Conservation (phyloP, 1,139 yeast genomes). For the Eremothecium cymbalariae region DNA sequence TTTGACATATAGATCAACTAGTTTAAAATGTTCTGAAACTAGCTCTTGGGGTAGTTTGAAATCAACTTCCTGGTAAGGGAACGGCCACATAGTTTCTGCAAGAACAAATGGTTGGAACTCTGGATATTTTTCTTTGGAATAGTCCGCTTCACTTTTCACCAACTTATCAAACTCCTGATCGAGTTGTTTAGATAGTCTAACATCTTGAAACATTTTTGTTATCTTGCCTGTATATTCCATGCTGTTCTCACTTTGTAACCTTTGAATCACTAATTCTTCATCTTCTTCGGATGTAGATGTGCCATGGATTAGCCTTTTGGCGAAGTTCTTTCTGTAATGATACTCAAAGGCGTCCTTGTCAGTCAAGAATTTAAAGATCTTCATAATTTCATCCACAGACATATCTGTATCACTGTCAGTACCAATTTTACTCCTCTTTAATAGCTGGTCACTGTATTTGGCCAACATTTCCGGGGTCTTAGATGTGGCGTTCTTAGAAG, state of each 20-base stretch:
- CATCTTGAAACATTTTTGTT: constrained; percentile 94
- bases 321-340: constrained; percentile 80
- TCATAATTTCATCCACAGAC: constrained; percentile 76
- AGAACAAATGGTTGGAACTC: constrained; percentile 71
- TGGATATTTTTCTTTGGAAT: constrained; percentile 37
- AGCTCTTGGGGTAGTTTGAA: constrained; percentile 60
- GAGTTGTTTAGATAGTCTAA: constrained; percentile 76
- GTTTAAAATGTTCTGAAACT: constrained; percentile 53
- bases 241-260: constrained; percentile 84
- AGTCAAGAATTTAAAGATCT: constrained; percentile 76
- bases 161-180: constrained; percentile 56
- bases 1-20: constrained; percentile 58
- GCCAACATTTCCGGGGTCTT: constrained; percentile 89
- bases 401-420: constrained; percentile 58
- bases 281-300: constrained; percentile 76
- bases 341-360: constrained; percentile 95
- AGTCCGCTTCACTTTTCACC: constrained; percentile 33
- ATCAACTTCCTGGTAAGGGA: constrained; percentile 37
- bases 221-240: constrained; percentile 89
- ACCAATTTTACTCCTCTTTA: constrained; percentile 61
- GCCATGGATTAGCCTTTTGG: constrained; percentile 80
- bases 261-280: constrained; percentile 79
- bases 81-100: constrained; percentile 91
- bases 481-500: constrained; percentile 43
- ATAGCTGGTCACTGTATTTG: constrained; percentile 73